Base-by-base conservation (phyloP, 1,284 basidiomycete species). In the Sphagnurus paluster region DNA sequence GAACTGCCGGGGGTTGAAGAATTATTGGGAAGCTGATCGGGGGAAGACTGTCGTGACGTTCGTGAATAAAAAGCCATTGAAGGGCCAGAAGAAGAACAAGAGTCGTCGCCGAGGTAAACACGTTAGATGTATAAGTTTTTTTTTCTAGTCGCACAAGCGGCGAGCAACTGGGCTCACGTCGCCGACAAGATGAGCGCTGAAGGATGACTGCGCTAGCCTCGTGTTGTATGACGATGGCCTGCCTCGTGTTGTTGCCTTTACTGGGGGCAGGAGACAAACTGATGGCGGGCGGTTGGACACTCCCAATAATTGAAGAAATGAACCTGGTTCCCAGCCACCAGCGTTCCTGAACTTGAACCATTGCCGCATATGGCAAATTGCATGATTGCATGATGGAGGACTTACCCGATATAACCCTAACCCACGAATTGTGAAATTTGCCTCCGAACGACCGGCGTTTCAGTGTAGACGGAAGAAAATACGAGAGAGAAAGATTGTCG, bases 11-110 rank as follows among this genome's bases (percentile, higher is more conserved):
- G 44, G 19, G 44, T 57, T 43, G 45, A 58, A 34, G 35, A 53
- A 57, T 44, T 57, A 39, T 46, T 64, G 63, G 55, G 62, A 57
- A 52, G 65, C 61, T 26, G 66, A 64, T 68, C 69, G 48, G 71
- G 64, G 40, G 62, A 63, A 36, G 62, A 63, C 60, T 71, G 71
- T 67, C 74, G 73, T 75, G 72, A 75, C 68, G 72, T 74, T 71
- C 71, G 72, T 71, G 65, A 71, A 57, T 46, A 57, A 60, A 57
- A 63, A 52, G 53, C 49, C 60, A 66, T 65, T 56, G 46, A 57
- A 50, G 49, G 48, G 50, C 54, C 55, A 42, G 36, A 34, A 41
- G 39, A 47, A 48, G 39, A 48, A 50, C 48, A 29, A 45, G 39
- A 45, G 56, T 25, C 29, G 39, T 49, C 36, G 47, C 40, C 28